Evolutionary conservation across 495 filamentous ascomycete species (phyloP).

Genomic region (Echria macrotheca): DNA sequence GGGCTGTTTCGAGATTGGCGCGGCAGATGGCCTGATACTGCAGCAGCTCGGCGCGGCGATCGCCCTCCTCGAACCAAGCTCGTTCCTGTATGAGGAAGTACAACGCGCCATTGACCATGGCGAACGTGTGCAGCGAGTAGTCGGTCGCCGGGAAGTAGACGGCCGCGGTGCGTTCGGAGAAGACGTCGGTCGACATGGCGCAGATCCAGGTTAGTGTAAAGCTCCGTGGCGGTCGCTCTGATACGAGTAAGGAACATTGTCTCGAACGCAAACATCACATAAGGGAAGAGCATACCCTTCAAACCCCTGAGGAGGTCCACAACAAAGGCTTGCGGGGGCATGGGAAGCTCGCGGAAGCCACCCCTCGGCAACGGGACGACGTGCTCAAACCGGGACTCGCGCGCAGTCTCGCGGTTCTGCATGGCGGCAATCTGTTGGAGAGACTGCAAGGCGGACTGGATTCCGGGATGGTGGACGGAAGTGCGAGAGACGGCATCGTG

Average conservation of each 20-base stretch:
- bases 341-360: conserved; percentile 44
- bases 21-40: conserved; percentile 45
- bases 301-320: conserved; percentile 45
- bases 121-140: conserved; percentile 49
- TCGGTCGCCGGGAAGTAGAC: conserved; percentile 57
- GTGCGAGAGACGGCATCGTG: conserved; percentile 54
- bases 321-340: conserved; percentile 51
- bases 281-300: conserved; percentile 23
- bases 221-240: conserved; percentile 33
- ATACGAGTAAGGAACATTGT: conserved; percentile 14
- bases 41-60: conserved; percentile 21
- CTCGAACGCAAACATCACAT: background rate
- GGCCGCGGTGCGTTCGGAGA: conserved; percentile 53
- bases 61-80: conserved; percentile 30
- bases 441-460: conserved; percentile 51
- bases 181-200: conserved; percentile 46
- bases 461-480: conserved; percentile 46
- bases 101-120: conserved; percentile 51
- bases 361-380: conserved; percentile 38
- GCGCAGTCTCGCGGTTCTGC: conserved; percentile 36
- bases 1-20: conserved; percentile 53
- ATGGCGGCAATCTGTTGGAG: conserved; percentile 53
- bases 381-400: conserved; percentile 39
- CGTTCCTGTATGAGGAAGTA: conserved; percentile 53
- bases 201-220: conserved; percentile 34